phyloP scores from a whole-genome alignment of 2,329 filamentous ascomycete species.

The Teratosphaeria destructans region DNA sequence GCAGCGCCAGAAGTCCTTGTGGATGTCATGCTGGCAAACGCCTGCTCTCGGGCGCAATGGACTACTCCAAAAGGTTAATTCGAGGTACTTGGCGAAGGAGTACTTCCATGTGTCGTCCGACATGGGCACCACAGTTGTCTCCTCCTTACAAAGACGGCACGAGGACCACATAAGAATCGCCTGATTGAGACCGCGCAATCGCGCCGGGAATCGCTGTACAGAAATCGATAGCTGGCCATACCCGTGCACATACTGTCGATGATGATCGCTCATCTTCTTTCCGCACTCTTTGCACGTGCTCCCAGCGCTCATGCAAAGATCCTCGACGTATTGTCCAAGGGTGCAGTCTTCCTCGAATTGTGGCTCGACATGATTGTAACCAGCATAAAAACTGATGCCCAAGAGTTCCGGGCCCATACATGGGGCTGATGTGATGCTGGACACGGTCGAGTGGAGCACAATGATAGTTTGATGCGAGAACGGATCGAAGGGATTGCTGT shows the following conservation, averaged over 20 bases:
- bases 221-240: constrained; percentile 88
- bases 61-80: constrained; percentile 90
- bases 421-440: constrained; percentile 84
- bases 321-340: constrained; percentile 88
- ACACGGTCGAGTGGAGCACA: constrained; percentile 86
- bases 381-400: constrained; percentile 75
- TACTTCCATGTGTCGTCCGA: constrained; percentile 95
- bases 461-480: constrained; percentile 95
- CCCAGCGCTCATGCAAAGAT: constrained; percentile 66
- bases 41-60: constrained; percentile 64
- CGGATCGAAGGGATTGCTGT: constrained; percentile 82
- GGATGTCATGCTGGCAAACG: constrained; percentile 82
- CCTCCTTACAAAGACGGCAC: constrained; percentile 82
- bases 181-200: constrained; percentile 54
- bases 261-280: constrained; percentile 80
- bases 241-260: constrained; percentile 93
- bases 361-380: constrained; percentile 64
- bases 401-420: constrained; percentile 87
- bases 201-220: constrained; percentile 63
- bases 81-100: constrained; percentile 96
- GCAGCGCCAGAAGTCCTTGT: constrained; percentile 83
- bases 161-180: constrained; percentile 96
- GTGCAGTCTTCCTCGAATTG: constrained; percentile 78
- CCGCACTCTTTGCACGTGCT: constrained; percentile 77
- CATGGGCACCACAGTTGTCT: constrained; percentile 84